Base-by-base conservation (phyloP, 2,329 filamentous ascomycete genomes). In the Ophiobolus disseminans region DNA sequence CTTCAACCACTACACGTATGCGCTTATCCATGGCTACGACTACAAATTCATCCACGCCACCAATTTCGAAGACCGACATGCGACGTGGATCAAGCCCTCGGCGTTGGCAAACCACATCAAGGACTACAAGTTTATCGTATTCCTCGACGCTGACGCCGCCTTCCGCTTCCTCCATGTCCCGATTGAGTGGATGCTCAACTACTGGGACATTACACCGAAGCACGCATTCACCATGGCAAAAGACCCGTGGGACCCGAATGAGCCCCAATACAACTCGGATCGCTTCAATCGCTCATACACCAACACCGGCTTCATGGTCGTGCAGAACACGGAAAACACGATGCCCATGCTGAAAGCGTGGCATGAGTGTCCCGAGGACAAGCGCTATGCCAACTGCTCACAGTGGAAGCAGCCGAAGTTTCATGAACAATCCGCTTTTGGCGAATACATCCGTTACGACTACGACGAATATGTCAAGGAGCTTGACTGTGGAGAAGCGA, bases 281-380 rank as follows among this genome's bases (percentile, higher is more conserved):
- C 66, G 68, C 40, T 69, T 73, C 51, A 75, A 75, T 50, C 66
- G 67, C 39, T 69, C 69, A 70, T 56, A 78, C 75, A 72, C 72
- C 58, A 82, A 82, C 69, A 80, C 80, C 1, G 80, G 80, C 14
- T 82, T 82, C 70, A 80, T 82, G 63, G 68, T 82, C 30, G 75
- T 79, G 3, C 80, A 82, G 66, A 80, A 80, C 63, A 78, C 78
- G 57, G 63, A 73, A 13, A 75, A 74, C 53, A 79, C 78, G 0
- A 75, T 75, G 53, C 70, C 77, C 23, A 79, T 82, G 26, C 69
- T 82, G 30, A 73, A 77, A 49, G 78, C 77, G 35, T 82, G 80
- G 80, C 69, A 72, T 65, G 55, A 72, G 44, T 75, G 72, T 40
- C 71, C 72, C 1, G 68, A 72, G 7, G 65, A 73, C 40, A 57